phyloP scores from a whole-genome alignment of 1,139 yeast species.

The Magnusiomyces tetraspermus region DNA sequence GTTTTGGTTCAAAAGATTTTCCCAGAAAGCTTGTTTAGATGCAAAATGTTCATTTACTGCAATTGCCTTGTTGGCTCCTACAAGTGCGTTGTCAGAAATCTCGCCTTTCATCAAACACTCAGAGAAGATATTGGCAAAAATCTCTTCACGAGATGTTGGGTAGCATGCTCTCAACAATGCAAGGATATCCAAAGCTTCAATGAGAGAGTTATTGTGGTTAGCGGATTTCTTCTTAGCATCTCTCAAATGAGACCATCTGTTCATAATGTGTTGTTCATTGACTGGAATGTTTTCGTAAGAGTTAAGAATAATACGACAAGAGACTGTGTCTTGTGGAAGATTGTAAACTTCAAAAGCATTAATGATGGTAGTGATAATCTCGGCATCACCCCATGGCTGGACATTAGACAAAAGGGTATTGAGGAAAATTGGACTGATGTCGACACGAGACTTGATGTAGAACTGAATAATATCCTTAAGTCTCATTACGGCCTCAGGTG shows the following conservation, averaged over 20 bases:
- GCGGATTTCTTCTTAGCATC: constrained; percentile 42
- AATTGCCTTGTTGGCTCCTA: constrained; percentile 8
- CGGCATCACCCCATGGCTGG: constrained; percentile 58
- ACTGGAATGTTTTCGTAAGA: constrained; percentile 59
- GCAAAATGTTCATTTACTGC: constrained; percentile 7
- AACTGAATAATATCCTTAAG: constrained; percentile 50
- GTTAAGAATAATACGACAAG: constrained; percentile 68
- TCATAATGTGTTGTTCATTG: constrained; percentile 45
- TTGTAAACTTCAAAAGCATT: constrained; percentile 52
- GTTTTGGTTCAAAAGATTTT: constrained; percentile 10
- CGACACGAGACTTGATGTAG: constrained; percentile 48
- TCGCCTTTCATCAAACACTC: constrained; percentile 5
- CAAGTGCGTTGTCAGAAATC: constrained; percentile 7
- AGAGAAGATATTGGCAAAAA: constrained; percentile 13
- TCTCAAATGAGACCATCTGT: constrained; percentile 10
- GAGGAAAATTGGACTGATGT: constrained; percentile 62
- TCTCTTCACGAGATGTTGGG: constrained; percentile 10
- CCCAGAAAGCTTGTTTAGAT: constrained; percentile 8
- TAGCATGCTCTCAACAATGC: constrained; percentile 41
- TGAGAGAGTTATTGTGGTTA: constrained; percentile 48
- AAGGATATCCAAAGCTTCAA: constrained; percentile 83
- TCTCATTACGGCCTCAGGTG: constrained; percentile 47
- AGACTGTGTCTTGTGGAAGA: constrained; percentile 56
- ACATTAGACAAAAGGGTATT: constrained; percentile 66
- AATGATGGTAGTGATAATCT: constrained; percentile 54